phyloP scores from a whole-genome alignment of 805 yeast genomes.

The Cyberlindnera nakhonratchasimensis region DNA sequence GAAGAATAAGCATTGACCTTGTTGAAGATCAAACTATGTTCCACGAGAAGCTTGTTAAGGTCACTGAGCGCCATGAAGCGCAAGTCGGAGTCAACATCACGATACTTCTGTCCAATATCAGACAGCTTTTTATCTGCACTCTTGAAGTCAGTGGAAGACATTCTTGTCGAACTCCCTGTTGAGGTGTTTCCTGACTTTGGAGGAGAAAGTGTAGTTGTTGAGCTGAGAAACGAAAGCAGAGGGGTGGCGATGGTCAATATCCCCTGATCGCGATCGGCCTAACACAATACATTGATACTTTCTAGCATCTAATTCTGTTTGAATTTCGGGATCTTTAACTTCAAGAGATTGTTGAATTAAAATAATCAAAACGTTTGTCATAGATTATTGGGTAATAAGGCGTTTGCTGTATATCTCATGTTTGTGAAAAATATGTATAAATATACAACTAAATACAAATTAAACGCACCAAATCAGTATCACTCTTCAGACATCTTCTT shows the following conservation, averaged over 20 bases:
- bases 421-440: too few species aligned
- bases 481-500: not conserved
- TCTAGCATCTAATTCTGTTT: too few species aligned
- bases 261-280: not conserved
- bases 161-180: too few species aligned
- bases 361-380: not conserved
- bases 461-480: not conserved
- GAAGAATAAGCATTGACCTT: constrained; percentile 30
- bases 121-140: constrained; percentile 28
- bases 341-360: not conserved
- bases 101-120: constrained; percentile 41
- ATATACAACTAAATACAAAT: too few species aligned
- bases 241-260: not conserved
- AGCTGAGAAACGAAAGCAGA: not conserved
- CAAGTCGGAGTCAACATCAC: constrained; percentile 74
- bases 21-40: constrained; percentile 27
- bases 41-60: constrained; percentile 44
- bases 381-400: too few species aligned
- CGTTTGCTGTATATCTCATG: too few species aligned
- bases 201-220: too few species aligned
- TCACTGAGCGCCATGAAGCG: constrained; percentile 85
- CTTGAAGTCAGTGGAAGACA: constrained; percentile 26
- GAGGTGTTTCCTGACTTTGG: too few species aligned
- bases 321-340: too few species aligned
- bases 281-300: too few species aligned